These are phyloP conservation scores for Russula dissimulans DNA, from an alignment of 768 basidiomycete genomes.

Conservation along the genomic window DNA sequence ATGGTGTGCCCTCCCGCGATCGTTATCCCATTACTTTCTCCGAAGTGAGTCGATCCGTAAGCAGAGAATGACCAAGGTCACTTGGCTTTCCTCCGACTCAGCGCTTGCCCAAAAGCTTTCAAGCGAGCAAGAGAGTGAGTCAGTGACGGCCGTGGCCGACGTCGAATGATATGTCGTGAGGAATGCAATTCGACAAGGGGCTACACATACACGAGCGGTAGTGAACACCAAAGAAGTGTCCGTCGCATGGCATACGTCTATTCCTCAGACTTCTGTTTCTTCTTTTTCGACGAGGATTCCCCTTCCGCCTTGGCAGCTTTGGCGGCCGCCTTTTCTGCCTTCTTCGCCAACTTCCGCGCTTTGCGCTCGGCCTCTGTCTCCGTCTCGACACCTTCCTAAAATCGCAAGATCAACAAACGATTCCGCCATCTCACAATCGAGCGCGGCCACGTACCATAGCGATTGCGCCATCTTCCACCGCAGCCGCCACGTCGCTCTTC, in stretches of 20 bases:
- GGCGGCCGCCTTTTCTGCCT: slow-evolving; percentile 65
- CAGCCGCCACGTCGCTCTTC: slow-evolving; percentile 20
- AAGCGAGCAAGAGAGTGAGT: no score
- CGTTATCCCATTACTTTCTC: no score
- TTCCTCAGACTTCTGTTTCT: slow-evolving; percentile 35
- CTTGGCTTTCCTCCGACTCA: no score
- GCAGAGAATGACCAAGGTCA: no score
- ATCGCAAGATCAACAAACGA: slow-evolving; percentile 2
- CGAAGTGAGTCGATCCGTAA: no score
- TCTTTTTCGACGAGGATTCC: slow-evolving; percentile 49
- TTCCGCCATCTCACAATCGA: not conserved
- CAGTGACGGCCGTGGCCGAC: no score
- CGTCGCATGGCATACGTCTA: slow-evolving; percentile 5
- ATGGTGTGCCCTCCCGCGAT: no score
- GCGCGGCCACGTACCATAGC: slow-evolving; percentile 5
- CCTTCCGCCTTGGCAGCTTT: slow-evolving; percentile 35
- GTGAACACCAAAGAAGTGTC: no score
- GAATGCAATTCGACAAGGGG: not conserved
- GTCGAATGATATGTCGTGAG: not conserved
- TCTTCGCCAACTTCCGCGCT: slow-evolving; percentile 65
- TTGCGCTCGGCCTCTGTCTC: slow-evolving; percentile 83
- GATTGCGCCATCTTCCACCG: slow-evolving; percentile 18
- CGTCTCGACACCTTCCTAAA: slow-evolving; percentile 49
- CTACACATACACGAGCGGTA: no score
- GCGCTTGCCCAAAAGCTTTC: no score